These are phyloP conservation scores for Starmerella sp. DNA, from an alignment of 805 yeast genomes.

Conservation along the genomic window DNA sequence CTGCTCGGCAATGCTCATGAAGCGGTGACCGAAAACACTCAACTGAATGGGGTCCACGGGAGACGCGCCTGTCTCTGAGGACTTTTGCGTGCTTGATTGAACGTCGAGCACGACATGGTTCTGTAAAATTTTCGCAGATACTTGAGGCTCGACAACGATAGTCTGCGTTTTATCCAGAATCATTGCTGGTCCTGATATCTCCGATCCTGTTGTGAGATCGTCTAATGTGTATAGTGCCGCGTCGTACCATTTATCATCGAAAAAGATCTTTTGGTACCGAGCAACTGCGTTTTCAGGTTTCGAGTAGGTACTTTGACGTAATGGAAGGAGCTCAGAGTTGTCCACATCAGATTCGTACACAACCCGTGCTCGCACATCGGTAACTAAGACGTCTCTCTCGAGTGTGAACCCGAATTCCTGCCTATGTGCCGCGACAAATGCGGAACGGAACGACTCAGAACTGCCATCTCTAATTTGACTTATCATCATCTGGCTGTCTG, in stretches of 20 bases:
- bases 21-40: constrained; percentile 71
- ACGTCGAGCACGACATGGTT: constrained; percentile 49
- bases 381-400: constrained; percentile 49
- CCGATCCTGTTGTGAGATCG: constrained; percentile 42
- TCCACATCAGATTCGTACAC: constrained; percentile 16
- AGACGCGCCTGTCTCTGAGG: neutral
- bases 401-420: constrained; percentile 66
- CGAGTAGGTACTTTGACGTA: neutral
- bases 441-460: constrained; percentile 24
- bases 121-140: constrained; percentile 44
- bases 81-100: neutral
- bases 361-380: constrained; percentile 64
- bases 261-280: constrained; percentile 40
- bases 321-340: constrained; percentile 7
- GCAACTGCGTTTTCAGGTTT: neutral
- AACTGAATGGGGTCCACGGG: constrained; percentile 56
- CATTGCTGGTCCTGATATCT: constrained; percentile 59
- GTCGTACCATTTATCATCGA: constrained; percentile 39
- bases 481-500: constrained; percentile 83
- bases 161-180: constrained; percentile 76
- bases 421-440: constrained; percentile 46
- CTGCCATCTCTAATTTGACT: neutral
- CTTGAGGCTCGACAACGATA: constrained; percentile 54
- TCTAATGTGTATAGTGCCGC: constrained; percentile 49
- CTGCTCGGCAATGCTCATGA: constrained; percentile 85